These are phyloP conservation scores for Ailanthus altissimus DNA, from an alignment of 345 rosid species.

Conservation along the genomic window DNA sequence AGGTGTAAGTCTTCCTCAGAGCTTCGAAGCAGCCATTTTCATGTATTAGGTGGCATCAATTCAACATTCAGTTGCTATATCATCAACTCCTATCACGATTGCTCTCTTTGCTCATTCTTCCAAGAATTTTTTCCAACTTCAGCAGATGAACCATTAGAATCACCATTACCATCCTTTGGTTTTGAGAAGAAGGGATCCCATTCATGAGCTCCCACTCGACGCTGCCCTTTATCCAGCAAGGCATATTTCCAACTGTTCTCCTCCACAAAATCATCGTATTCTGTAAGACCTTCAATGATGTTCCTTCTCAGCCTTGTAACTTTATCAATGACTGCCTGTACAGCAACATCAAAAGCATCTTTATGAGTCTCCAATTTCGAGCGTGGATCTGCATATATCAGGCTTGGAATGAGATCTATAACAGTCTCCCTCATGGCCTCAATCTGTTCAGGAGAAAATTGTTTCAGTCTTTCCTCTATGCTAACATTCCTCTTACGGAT, in stretches of 20 bases:
- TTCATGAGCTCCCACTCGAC: constrained; percentile 73
- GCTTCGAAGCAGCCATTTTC: neutral
- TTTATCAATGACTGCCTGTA: constrained; percentile 70
- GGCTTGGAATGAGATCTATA: constrained; percentile 64
- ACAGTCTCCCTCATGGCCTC: constrained; percentile 74
- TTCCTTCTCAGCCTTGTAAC: constrained; percentile 84
- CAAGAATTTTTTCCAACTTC: constrained; percentile 83
- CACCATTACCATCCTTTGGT: constrained; percentile 59
- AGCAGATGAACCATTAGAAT: constrained; percentile 51
- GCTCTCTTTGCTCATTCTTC: constrained; percentile 81
- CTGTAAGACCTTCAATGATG: constrained; percentile 65
- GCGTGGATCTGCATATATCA: constrained; percentile 80
- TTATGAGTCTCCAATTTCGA: constrained; percentile 58
- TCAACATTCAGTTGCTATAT: constrained; percentile 15
- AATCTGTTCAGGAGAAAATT: constrained; percentile 72
- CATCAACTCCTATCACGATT: constrained; percentile 29
- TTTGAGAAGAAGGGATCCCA: constrained; percentile 98
- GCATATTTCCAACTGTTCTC: constrained; percentile 95
- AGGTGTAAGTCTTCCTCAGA: neutral
- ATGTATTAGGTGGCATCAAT: neutral
- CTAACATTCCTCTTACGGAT: constrained; percentile 67
- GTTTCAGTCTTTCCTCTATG: constrained; percentile 70
- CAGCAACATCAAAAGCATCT: constrained; percentile 87
- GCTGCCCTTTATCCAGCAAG: constrained; percentile 74
- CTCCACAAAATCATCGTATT: constrained; percentile 77